Evolutionary conservation across 1,284 basidiomycete species (phyloP), one percentile per base, ranked within the genome.

Genomic region (Fomitopsis schrenkii): DNA sequence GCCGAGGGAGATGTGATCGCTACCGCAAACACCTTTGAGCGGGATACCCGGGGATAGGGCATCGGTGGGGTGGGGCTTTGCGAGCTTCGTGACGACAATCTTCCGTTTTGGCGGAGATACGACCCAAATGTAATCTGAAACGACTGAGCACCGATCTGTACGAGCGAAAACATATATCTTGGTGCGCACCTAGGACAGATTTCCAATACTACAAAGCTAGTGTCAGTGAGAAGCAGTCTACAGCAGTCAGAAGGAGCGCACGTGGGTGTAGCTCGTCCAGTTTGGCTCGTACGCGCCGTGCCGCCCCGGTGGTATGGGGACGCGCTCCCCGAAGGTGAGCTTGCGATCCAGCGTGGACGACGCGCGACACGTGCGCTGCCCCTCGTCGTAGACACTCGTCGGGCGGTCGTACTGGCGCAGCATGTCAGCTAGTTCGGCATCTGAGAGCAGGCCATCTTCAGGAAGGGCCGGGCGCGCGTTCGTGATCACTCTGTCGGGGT

Each of bases 1-100:
- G 46, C 84, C 86, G 10, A 97, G 80, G 1, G 90, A 89, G 62
- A 95, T 80, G 71, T 98, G 95, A 74, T 98, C 95, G 68, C 92
- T 94, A 10, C 91, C 92, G 66, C 89, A 91, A 30, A 95, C 80
- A 17, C 85, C 86, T 65, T 84, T 85, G 68, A 85, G 81, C n/a
- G 95, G 95, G 48, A 98, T 75, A 8, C 95, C 95, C 9, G 82
- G 81, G 7, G 80, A 81, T 9, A 97, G 80, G 56, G 87, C 82
- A 57, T 83, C 77, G n/a, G 82, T 82, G 19, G 69, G 71, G 63
- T 88, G 90, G 9, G 92, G 88, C 40, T 83, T 75, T 19, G 94
- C 82, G 14, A 95, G 76, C 22, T 85, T 82, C 3, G 79, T 76
- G 5, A 96, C 80, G 26, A 72, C 70, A 3, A 81, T 78, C n/a